phyloP scores from a whole-genome alignment of 2,329 filamentous ascomycete species.

The Diaporthe aspalathi region DNA sequence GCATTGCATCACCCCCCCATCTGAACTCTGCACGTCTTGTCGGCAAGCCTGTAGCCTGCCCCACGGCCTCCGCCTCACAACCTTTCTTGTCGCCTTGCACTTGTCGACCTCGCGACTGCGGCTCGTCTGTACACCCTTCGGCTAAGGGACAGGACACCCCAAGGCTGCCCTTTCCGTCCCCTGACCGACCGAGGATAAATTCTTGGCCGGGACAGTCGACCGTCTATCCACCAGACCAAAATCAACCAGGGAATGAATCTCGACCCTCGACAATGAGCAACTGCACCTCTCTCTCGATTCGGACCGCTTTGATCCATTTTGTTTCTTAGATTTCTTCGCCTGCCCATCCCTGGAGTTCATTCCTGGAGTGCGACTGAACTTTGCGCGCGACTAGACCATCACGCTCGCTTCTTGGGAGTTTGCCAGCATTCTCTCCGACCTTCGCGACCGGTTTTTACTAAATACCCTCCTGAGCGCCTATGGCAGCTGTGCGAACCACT shows the following conservation, averaged over 20 bases:
- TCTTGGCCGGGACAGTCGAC: constrained; percentile 10
- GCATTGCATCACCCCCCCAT: constrained; percentile 33
- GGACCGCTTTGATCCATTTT: constrained; percentile 66
- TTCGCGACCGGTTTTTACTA: constrained; percentile 42
- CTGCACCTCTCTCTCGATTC: constrained; percentile 60
- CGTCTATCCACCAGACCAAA: constrained; percentile 26
- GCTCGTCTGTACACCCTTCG: constrained; percentile 20
- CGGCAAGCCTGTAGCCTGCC: constrained; percentile 33
- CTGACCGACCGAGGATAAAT: constrained; percentile 25
- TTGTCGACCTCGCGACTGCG: constrained; percentile 27
- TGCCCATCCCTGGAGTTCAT: constrained; percentile 41
- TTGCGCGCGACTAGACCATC: constrained; percentile 32
- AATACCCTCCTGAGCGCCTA: constrained; percentile 46
- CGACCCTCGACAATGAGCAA: constrained; percentile 66
- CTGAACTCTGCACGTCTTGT: constrained; percentile 29
- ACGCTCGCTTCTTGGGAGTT: constrained; percentile 43
- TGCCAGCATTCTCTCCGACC: constrained; percentile 46
- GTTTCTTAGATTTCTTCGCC: constrained; percentile 60
- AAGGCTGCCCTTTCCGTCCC: constrained; percentile 14
- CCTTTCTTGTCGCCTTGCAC: constrained; percentile 32
- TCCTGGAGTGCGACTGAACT: constrained; percentile 39
- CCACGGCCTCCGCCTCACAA: constrained; percentile 33
- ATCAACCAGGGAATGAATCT: constrained; percentile 50
- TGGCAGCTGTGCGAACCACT: constrained; percentile 60
- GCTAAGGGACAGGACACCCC: constrained; percentile 8